These are phyloP conservation scores for Capsicum baccatum DNA, from an alignment of 257 asterid genomes.

Conservation along the genomic window DNA sequence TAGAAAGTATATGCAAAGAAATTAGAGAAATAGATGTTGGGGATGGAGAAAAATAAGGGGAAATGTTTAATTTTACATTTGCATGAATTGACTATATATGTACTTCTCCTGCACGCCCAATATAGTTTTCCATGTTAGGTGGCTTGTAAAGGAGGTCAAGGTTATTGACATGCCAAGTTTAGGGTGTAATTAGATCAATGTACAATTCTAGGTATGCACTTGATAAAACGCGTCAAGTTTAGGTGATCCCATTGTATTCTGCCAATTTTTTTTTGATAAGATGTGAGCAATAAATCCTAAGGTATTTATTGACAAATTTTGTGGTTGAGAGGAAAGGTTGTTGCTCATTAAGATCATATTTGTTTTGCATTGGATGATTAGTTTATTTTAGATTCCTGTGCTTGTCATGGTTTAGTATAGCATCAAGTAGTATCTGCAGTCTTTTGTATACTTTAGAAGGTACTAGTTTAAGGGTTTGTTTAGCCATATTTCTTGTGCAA, in stretches of 20 bases:
- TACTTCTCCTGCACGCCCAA: no score
- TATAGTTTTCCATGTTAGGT: no score
- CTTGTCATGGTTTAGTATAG: neutral
- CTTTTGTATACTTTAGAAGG: neutral
- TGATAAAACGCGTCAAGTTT: neutral
- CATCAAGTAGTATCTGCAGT: neutral
- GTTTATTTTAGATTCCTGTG: conserved; percentile 3
- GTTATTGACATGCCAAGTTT: neutral
- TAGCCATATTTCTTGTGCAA: neutral
- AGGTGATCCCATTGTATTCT: neutral
- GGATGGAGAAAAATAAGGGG: no score
- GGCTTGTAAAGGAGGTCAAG: no score
- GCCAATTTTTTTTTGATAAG: neutral
- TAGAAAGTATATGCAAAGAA: no score
- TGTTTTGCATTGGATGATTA: neutral
- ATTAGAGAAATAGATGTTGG: no score
- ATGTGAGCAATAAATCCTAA: neutral
- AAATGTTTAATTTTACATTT: no score
- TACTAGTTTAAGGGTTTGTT: neutral
- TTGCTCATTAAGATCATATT: neutral
- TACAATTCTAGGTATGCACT: neutral
- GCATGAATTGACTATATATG: no score
- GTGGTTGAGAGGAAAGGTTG: neutral
- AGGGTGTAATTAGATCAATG: neutral
- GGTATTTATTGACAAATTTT: neutral